A percentile compares a stretch with the other conserved stretches of the same genome.
Evolutionary conservation across 768 basidiomycete genomes (phyloP).

Genomic region (Rhodotorula sphaerocarpa): DNA sequence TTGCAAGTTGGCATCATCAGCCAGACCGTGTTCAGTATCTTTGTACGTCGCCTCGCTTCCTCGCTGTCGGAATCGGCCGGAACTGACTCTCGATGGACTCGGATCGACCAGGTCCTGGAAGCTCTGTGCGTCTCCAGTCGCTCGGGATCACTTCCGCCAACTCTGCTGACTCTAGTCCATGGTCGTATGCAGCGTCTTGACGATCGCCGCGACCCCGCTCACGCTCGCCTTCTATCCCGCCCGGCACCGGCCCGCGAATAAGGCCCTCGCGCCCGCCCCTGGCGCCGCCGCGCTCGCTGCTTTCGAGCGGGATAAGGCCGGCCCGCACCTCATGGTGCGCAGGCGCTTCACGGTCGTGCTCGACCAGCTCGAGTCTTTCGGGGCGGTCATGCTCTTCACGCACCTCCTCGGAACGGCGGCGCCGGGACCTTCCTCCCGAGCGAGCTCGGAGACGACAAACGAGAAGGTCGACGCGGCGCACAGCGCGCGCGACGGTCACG

Average conservation of each 20-base stretch:
- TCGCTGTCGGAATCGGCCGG: neutral
- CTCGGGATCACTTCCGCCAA: neutral
- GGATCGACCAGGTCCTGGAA: conserved; percentile 32
- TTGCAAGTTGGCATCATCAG: conserved; percentile 53
- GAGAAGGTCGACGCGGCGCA: too few species aligned
- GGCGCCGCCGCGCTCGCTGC: too few species aligned
- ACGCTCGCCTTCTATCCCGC: conserved; percentile 68
- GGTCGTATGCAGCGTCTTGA: conserved; percentile 55
- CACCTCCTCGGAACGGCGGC: conserved; percentile 57
- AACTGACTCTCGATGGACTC: neutral
- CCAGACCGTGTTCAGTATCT: conserved; percentile 72
- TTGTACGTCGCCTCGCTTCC: conserved; percentile 52
- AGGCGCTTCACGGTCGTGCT: conserved; percentile 73
- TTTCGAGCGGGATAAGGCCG: conserved; percentile 4
- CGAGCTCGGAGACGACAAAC: too few species aligned
- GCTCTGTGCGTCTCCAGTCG: conserved; percentile 10
- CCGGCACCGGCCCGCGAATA: conserved; percentile 47
- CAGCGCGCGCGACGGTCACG: neutral
- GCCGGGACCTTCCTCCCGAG: too few species aligned
- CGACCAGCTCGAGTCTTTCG: conserved; percentile 80
- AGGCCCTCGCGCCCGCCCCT: neutral
- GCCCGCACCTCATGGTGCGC: conserved; percentile 41
- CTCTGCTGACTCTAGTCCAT: conserved; percentile 31
- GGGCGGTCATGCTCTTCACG: conserved; percentile 79
- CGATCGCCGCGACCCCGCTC: conserved; percentile 76